Evolutionary conservation across 768 basidiomycete species (phyloP), one percentile per base, ranked within the genome.

Genomic region (Lentinula raphanica): DNA sequence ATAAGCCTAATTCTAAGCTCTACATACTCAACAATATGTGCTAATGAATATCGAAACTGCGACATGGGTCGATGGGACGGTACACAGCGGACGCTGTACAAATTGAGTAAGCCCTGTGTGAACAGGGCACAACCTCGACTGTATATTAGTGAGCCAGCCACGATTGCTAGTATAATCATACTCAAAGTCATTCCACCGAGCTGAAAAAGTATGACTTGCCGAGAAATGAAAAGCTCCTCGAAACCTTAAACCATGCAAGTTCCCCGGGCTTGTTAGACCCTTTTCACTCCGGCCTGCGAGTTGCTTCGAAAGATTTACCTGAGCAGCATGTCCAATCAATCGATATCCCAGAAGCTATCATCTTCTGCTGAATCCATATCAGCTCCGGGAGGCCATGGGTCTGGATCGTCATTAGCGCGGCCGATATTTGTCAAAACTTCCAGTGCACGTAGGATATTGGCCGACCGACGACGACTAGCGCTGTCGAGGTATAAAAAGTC

Each of bases 351-450:
- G 49, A 63, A 66, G n/a, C 67, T 66, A 31, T 68, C 66, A 49
- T 35, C 32, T 15, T 35, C 48, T 15, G 19, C 13, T 21, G 31
- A 3, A 29, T 12, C 32, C 21, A n/a, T 17, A 19, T 29, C 6
- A 15, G 11, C 46, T 12, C 67, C 74, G 13, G 64, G 60, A 7
- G 78, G 78, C 79, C 79, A 80, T 5, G 65, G 57, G 54, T 72
- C 71, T 4, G 63, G 36, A 28, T 57, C 59, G 44, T 73, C 68
- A 6, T 36, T 31, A 3, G 17, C 13, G 32, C 36, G 36, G 17
- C 3, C 23, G 15, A 58, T 59, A 59, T 32, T 70, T 66, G 36
- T 71, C 71, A 9, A 77, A 66, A 68, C 66, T 56, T 66, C 59
- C 15, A 76, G 56, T 60, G 58, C 62, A 9, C 69, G 67, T n/a